These are phyloP conservation scores for Trichoderma sp. DNA, from an alignment of 2,329 filamentous ascomycete genomes.

Conservation along the genomic window DNA sequence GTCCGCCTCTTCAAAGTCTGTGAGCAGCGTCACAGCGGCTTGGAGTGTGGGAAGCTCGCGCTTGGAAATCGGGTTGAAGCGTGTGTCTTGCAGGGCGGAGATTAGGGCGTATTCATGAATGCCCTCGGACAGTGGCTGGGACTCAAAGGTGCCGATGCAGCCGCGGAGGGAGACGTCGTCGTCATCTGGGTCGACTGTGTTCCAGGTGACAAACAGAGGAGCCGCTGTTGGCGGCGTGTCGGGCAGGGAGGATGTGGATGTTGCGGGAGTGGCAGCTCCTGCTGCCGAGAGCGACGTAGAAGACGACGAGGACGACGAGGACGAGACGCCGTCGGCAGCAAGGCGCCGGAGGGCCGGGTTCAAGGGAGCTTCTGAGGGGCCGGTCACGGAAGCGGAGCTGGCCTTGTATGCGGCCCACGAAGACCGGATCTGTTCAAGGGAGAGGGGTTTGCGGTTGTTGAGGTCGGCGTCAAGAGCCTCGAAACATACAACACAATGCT, in stretches of 20 bases:
- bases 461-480: conserved; percentile 78
- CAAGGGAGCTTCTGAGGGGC: conserved; percentile 22
- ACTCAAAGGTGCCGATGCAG: conserved; percentile 93
- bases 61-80: conserved; percentile 56
- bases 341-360: conserved; percentile 46
- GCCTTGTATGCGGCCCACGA: conserved; percentile 52
- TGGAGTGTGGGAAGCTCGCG: conserved; percentile 58
- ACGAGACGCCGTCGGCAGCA: conserved; percentile 32
- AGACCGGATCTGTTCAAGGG: conserved; percentile 66
- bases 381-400: conserved; percentile 13
- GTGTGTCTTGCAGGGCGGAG: conserved; percentile 64
- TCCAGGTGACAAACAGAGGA: conserved; percentile 95
- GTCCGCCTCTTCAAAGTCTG: conserved; percentile 74
- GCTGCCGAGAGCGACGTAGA: conserved; percentile 41
- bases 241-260: conserved; percentile 43
- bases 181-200: conserved; percentile 53
- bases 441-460: conserved; percentile 64
- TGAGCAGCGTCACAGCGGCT: conserved; percentile 77
- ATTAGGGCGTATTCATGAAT: conserved; percentile 79
- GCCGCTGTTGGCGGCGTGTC: conserved; percentile 46
- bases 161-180: conserved; percentile 67
- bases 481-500: conserved; percentile 92
- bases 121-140: conserved; percentile 69
- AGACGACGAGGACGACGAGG: conserved; percentile 37
- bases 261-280: conserved; percentile 46